Base-by-base conservation (phyloP, 805 yeast species). In the Yarrowia deformans region DNA sequence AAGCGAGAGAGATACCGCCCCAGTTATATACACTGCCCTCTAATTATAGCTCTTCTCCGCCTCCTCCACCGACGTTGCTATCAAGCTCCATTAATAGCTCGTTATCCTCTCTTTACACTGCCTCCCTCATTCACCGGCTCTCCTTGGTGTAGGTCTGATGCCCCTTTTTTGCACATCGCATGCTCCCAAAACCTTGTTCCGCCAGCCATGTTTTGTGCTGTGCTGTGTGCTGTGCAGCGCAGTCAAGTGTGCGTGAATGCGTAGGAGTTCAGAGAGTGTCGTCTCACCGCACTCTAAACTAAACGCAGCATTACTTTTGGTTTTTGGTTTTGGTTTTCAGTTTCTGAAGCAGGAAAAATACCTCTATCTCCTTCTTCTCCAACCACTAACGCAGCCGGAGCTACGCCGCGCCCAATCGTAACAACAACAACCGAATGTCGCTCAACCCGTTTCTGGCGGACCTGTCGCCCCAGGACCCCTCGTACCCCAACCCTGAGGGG, bases 111-210 rank as follows among this genome's bases (percentile, higher is more conserved):
- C 35, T 40, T 35, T 54, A 54, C 60, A 54, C 60, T 54, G 60
- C 60, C 60, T 54, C 60, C 60, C 60, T 54, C 60, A 54, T 54
- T 54, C 45, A 49, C 14, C n/a, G 23, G 39, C 39, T 32, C 54
- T 49, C 54, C 45, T 4, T 54, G 43, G 60, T 34, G 60, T 19
- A 34, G 60, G 60, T 54, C 60, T 54, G 35, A 37, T 54, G 60
- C 60, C 60, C 60, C 60, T 54, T 54, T 54, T 54, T 54, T 54
- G 60, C 60, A 54, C 60, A 54, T 54, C 60, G 60, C 60, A 54
- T 54, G 60, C 45, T 54, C 60, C 60, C 60, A 39, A 48, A 54
- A 54, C 60, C 60, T 54, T 54, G 45, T 37, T 35, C 34, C 45
- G 54, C 55, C 60, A 54, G 60, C 60, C 60, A 49, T 49, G 54